Evolutionary conservation across 495 filamentous ascomycete genomes (phyloP).

Genomic region (Penicillium herquei): DNA sequence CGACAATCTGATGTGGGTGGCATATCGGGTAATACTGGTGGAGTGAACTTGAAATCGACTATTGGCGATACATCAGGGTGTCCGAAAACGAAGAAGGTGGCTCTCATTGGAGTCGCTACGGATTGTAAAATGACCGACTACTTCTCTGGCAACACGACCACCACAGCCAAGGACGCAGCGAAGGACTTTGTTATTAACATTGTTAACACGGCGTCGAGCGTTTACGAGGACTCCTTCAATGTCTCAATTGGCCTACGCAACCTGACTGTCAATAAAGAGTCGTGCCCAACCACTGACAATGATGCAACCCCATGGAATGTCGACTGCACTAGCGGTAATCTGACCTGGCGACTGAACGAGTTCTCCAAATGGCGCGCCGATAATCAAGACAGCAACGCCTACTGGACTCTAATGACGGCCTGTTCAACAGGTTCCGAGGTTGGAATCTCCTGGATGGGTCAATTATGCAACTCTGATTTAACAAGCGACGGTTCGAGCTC

Average conservation of each 20-base stretch:
- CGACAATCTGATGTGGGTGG: constrained; percentile 55
- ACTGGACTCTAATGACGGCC: constrained; percentile 89
- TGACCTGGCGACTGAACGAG: constrained; percentile 77
- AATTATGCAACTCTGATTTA: constrained; percentile 69
- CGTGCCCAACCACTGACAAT: constrained; percentile 66
- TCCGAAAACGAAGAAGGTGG: constrained; percentile 83
- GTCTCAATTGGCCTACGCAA: constrained; percentile 88
- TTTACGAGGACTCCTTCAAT: constrained; percentile 91
- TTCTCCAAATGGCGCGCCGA: constrained; percentile 87
- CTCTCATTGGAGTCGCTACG: constrained; percentile 86
- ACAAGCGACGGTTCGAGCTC: constrained; percentile 52
- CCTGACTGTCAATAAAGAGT: constrained; percentile 66
- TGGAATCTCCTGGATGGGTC: constrained; percentile 89
- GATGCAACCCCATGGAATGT: constrained; percentile 77
- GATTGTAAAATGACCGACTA: constrained; percentile 81
- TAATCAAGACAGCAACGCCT: constrained; percentile 74
- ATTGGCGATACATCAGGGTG: constrained; percentile 83
- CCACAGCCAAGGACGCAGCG: constrained; percentile 47
- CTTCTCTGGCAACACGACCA: constrained; percentile 51
- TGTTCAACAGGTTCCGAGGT: constrained; percentile 86
- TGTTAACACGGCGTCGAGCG: constrained; percentile 80
- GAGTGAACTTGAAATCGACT: constrained; percentile 75
- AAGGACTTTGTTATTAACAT: constrained; percentile 73
- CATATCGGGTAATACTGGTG: constrained; percentile 68
- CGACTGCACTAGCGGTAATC: constrained; percentile 60